Evolutionary conservation across 192 early-diverging fungal genomes (phyloP).

Genomic region (Oehlia diaphana): DNA sequence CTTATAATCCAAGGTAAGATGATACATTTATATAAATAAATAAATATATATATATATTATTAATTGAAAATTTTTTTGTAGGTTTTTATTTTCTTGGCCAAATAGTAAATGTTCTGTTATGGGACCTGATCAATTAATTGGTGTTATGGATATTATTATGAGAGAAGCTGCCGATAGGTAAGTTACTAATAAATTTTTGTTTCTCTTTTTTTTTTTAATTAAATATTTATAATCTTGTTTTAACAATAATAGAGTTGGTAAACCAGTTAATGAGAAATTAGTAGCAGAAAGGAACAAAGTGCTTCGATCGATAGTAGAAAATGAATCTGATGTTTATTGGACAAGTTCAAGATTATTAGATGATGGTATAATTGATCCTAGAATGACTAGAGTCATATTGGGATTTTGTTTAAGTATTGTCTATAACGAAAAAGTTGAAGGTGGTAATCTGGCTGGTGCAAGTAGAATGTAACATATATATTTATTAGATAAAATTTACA

Average conservation of each 20-base stretch:
- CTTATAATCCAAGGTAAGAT: slow-evolving; percentile 57
- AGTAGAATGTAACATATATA: slow-evolving; percentile 52
- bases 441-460: slow-evolving; percentile 62
- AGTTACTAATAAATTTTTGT: not conserved
- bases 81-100: slow-evolving; percentile 71
- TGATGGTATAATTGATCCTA: slow-evolving; percentile 65
- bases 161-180: slow-evolving; percentile 59
- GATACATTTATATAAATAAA: not conserved
- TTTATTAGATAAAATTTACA: too few relatives aligned
- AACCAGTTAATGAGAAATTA: slow-evolving; percentile 54
- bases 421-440: slow-evolving; percentile 56
- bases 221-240: not conserved
- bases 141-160: slow-evolving; percentile 70
- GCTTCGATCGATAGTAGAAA: slow-evolving; percentile 54
- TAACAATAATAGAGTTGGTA: slow-evolving; percentile 39
- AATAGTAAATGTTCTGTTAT: slow-evolving; percentile 69
- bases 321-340: slow-evolving; percentile 63
- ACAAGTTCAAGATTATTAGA: slow-evolving; percentile 59
- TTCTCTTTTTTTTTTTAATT: too few relatives aligned
- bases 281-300: slow-evolving; percentile 44
- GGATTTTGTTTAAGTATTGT: slow-evolving; percentile 61
- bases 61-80: slow-evolving; percentile 12
- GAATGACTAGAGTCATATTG: slow-evolving; percentile 57
- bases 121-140: slow-evolving; percentile 68
- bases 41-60: not conserved